These are phyloP conservation scores for Ophiognomonia clavigignenti-juglandacearum DNA, from an alignment of 2,329 filamentous ascomycete species.

Conservation along the genomic window DNA sequence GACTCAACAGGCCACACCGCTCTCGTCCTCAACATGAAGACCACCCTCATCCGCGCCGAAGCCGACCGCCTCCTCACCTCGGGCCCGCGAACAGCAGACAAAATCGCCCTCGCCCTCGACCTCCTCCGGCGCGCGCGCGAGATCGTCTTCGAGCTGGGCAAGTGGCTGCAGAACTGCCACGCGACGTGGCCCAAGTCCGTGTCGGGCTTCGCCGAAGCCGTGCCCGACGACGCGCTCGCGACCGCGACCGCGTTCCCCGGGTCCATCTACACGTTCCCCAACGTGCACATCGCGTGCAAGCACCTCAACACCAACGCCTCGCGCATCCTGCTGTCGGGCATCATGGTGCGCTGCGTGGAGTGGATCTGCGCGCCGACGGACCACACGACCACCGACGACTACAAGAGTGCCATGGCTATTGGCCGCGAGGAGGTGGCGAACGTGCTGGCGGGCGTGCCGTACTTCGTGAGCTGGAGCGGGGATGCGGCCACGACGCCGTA, in stretches of 20 bases:
- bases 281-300: constrained; percentile 22
- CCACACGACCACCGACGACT: constrained; percentile 19
- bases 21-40: constrained; percentile 21
- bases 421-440: constrained; percentile 19
- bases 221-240: constrained; percentile 16
- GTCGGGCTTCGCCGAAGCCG: constrained; percentile 16
- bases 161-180: constrained; percentile 20
- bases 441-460: constrained; percentile 20
- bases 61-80: constrained; percentile 19
- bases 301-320: constrained; percentile 21
- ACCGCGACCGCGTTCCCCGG: constrained; percentile 18
- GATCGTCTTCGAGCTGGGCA: constrained; percentile 18
- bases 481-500: constrained; percentile 19
- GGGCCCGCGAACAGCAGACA: constrained; percentile 16
- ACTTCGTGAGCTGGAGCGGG: constrained; percentile 21
- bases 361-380: constrained; percentile 21
- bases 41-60: constrained; percentile 21
- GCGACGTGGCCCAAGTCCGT: constrained; percentile 18
- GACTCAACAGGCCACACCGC: constrained; percentile 20
- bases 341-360: constrained; percentile 19
- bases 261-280: constrained; percentile 18
- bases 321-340: constrained; percentile 19
- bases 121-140: constrained; percentile 17
- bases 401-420: constrained; percentile 17
- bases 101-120: constrained; percentile 19